Evolutionary conservation across 495 filamentous ascomycete genomes (phyloP), one percentile per base, ranked within the genome.

Genomic region (Hyphodiscus hymeniophilus): DNA sequence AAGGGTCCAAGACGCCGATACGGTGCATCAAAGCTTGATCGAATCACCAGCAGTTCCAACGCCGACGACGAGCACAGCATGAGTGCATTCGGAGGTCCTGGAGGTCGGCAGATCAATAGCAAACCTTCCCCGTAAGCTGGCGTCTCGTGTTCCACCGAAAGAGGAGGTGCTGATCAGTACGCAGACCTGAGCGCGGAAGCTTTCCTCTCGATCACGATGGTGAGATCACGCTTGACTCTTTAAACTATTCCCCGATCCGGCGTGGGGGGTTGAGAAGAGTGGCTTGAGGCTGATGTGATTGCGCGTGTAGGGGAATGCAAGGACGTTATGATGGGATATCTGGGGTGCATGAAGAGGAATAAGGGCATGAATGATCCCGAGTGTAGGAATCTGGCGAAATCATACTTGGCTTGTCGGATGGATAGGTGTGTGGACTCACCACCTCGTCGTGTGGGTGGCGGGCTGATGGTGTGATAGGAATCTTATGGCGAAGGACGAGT

Each of bases 131-230:
- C 89, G 80, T 91, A 70, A 70, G 85, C 77, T 31, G 18, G 10
- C 31, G 33, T 4, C 6, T 15, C 16, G 16, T 18, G 7, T 40
- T 18, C 3, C 15, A 8, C 8, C 30, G 20, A 38, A 20, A 31
- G 38, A 33, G 26, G 26, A 16, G 31, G 16, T 32, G 17, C 48
- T 41, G 36, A 52, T 38, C 41, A 26, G 44, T 51, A 38, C 23
- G 6, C 54, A 94, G 89, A 40, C 92, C 92, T 0, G 88, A 98
- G 64, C 85, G 92, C 45, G 92, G 92, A 36, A 94, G 88, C 63
- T 98, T 98, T 59, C 92, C 92, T 18, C 81, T 98, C 36, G 92
- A 98, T 61, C 91, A 95, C 55, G 89, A 94, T 59, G 90, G 89
- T 90, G 70, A 60, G 69, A 54, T 38, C 44, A 47, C 43, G 22